Evolutionary conservation across 1,284 basidiomycete genomes (phyloP).

Genomic region (Ustilago vetiveriae): DNA sequence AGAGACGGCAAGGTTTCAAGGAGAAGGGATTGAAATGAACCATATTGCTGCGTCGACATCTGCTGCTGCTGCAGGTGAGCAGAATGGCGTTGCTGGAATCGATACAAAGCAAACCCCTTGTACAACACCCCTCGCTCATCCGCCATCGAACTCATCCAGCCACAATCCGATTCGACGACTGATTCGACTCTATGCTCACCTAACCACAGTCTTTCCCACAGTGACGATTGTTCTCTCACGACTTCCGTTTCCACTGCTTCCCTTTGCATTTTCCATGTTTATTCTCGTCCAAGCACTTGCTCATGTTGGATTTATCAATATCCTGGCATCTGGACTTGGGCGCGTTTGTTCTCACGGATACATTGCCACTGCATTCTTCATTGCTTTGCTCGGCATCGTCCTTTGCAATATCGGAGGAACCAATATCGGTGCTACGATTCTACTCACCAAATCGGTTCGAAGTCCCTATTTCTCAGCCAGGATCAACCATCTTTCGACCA

Average conservation of each 20-base stretch:
- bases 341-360: conserved; percentile 68
- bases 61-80: neutral
- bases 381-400: conserved; percentile 73
- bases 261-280: conserved; percentile 94
- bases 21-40: conserved; percentile 34
- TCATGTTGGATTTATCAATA: conserved; percentile 87
- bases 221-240: conserved; percentile 76
- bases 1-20: conserved; percentile 4
- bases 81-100: conserved; percentile 6
- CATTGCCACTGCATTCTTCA: conserved; percentile 70
- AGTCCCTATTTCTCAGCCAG: conserved; percentile 51
- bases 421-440: conserved; percentile 94
- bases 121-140: neutral
- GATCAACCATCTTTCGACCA: conserved; percentile 4
- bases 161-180: conserved; percentile 27
- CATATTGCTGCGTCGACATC: conserved; percentile 19
- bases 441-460: conserved; percentile 76
- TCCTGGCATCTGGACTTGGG: conserved; percentile 80
- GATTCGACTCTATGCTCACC: conserved; percentile 2
- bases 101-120: neutral
- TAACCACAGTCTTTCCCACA: conserved; percentile 75
- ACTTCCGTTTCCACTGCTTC: conserved; percentile 82
- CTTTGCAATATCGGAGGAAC: conserved; percentile 90
- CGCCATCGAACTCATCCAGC: conserved; percentile 1
- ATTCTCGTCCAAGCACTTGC: conserved; percentile 88